Evolutionary conservation across 495 filamentous ascomycete species (phyloP), one percentile per base, ranked within the genome.

Genomic region (Immersiella caudata): DNA sequence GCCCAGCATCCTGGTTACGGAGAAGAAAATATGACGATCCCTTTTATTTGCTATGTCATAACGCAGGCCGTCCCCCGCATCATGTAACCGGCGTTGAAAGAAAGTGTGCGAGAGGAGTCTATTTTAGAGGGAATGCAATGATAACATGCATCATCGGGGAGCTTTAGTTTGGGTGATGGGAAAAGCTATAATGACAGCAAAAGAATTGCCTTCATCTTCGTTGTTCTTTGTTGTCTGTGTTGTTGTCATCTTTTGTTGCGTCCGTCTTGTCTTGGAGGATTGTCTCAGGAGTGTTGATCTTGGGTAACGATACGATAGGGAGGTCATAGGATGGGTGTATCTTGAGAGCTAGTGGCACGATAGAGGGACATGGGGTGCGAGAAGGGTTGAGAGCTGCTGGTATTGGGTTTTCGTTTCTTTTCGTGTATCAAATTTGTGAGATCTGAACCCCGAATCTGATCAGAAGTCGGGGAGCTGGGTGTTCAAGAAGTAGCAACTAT

Each of bases 31-130:
- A 57, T 57, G 54, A 24, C 21, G 20, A 21, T 57, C 26, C 22
- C 21, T 27, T 57, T 26, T 46, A 46, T 46, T 46, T 46, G 40
- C 40, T 46, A 46, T 46, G 40, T 46, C 40, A 46, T 46, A 14
- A 46, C 40, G 40, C 40, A 46, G 40, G 40, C 40, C 40, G 40
- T 46, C 11, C 40, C 9, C 40, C 40, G 40, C 40, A 46, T 46
- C 40, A 46, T 46, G 52, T 22, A 56, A 56, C 7, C 6, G 52
- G 25, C 25, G 25, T 22, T 24, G 12, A 22, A 52, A 56, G 21
- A 56, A 56, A 26, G 20, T 56, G 18, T 54, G 50, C 50, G 21
- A 56, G 52, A 56, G 21, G 52, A 26, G 8, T 56, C 40, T 46
- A 46, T 46, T 46, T 46, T 46, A 46, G 40, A 46, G 40, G 40